Conservation (phyloP, 305 asterid genomes). For the Rubia balearica region DNA sequence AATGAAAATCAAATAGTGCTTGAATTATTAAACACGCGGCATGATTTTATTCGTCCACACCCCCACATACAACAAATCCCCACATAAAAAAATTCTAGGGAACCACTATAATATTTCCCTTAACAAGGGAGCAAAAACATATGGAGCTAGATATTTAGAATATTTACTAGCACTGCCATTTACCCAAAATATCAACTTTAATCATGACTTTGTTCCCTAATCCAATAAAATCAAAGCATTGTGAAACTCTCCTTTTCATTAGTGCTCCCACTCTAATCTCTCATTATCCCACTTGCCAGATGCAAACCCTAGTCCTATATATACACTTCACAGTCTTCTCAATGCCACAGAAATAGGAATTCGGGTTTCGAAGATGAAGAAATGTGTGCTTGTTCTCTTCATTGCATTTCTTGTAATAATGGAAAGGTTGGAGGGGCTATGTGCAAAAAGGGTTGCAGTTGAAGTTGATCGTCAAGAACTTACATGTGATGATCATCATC, state of each 20-base stretch:
- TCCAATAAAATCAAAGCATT: conserved; percentile 6
- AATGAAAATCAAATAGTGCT: no score
- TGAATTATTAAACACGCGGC: no score
- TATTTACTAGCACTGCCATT: not conserved
- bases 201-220: conserved; percentile 2
- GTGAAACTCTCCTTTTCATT: not conserved
- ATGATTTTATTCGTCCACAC: no score
- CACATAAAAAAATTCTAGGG: no score
- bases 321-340: not conserved
- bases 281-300: not conserved
- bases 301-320: not conserved
- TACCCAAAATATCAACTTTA: not conserved
- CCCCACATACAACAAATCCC: no score
- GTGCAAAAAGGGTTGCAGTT: not conserved
- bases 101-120: not conserved
- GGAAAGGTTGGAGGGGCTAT: not conserved
- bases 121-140: not conserved
- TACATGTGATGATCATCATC: no score
- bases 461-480: not conserved
- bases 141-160: not conserved
- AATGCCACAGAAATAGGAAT: no score
- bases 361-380: not conserved
- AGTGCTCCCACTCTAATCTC: not conserved
- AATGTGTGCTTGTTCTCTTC: not conserved
- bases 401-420: not conserved